A percentile compares a stretch with the other conserved stretches of the same genome.
phyloP scores from a whole-genome alignment of 1,284 basidiomycete genomes.

The Ustilago sp. region DNA sequence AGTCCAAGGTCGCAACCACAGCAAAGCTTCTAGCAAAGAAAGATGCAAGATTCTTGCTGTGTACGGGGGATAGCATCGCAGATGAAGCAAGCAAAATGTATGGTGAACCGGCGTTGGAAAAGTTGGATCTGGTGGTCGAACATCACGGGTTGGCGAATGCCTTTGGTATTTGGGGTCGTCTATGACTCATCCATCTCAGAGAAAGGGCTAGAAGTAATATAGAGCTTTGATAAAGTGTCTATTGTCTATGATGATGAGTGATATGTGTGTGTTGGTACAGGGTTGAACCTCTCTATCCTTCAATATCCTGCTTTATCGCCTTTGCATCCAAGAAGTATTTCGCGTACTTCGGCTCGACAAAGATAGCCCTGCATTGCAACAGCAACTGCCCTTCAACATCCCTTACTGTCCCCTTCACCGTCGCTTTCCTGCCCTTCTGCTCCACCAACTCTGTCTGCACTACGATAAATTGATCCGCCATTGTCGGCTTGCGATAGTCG shows the following conservation, averaged over 20 bases:
- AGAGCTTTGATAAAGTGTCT: conserved; percentile 1
- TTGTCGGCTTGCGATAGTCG: conserved; percentile 68
- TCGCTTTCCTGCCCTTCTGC: conserved; percentile 80
- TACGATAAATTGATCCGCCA: conserved; percentile 72
- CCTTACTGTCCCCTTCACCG: conserved; percentile 80
- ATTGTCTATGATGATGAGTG: not conserved
- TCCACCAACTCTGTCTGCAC: conserved; percentile 77
- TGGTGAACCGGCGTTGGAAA: conserved; percentile 27
- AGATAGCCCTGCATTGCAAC: conserved; percentile 81
- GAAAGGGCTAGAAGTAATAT: not conserved
- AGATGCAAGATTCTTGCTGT: conserved; percentile 26
- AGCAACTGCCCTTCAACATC: conserved; percentile 82
- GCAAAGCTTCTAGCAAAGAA: conserved; percentile 23
- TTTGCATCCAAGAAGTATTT: conserved; percentile 75
- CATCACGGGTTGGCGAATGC: conserved; percentile 49
- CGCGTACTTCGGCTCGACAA: conserved; percentile 86
- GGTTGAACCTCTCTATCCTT: conserved; percentile 32
- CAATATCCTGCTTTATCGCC: conserved; percentile 74
- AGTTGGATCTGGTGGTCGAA: conserved; percentile 35
- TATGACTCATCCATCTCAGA: not conserved
- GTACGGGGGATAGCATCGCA: conserved; percentile 47
- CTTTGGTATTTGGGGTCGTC: conserved; percentile 47
- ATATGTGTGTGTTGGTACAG: conserved; percentile 6
- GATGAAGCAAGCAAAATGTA: conserved; percentile 45
- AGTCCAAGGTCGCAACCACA: conserved; percentile 37